A percentile compares a stretch with the other conserved stretches of the same genome.
These are phyloP conservation scores for Pezicula neosporulosa DNA, from an alignment of 2,329 filamentous ascomycete species.

Conservation along the genomic window DNA sequence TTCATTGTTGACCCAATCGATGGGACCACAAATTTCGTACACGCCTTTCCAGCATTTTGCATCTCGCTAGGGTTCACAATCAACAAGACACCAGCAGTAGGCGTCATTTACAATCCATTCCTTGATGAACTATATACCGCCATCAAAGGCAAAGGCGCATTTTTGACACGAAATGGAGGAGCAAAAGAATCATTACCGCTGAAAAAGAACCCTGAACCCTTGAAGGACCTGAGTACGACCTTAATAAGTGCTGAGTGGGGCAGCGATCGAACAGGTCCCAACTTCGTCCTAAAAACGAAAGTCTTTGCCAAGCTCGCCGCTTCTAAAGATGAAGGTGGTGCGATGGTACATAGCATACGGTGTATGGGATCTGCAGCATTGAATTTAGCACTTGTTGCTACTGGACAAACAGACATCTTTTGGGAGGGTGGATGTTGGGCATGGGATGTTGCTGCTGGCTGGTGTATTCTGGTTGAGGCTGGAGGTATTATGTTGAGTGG, in stretches of 20 bases:
- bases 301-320: constrained; percentile 61
- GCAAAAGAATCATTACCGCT: constrained; percentile 42
- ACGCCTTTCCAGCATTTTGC: constrained; percentile 70
- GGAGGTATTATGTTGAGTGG: constrained; percentile 70
- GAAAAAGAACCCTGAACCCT: constrained; percentile 45
- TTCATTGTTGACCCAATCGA: constrained; percentile 83
- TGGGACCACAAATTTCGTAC: constrained; percentile 79
- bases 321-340: constrained; percentile 58
- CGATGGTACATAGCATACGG: constrained; percentile 75
- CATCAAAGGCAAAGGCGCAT: constrained; percentile 66
- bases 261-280: constrained; percentile 61
- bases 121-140: constrained; percentile 66
- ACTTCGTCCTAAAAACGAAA: constrained; percentile 66
- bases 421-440: constrained; percentile 86
- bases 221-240: constrained; percentile 57
- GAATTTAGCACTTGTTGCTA: constrained; percentile 70
- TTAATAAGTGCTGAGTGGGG: constrained; percentile 76
- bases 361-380: constrained; percentile 70
- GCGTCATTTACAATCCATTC: constrained; percentile 80
- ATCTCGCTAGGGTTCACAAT: constrained; percentile 73
- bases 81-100: constrained; percentile 57
- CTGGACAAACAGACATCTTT: constrained; percentile 68
- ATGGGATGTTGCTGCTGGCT: constrained; percentile 82
- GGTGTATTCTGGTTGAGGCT: constrained; percentile 72
- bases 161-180: constrained; percentile 36